A percentile compares a stretch with the other conserved stretches of the same genome.
These are phyloP conservation scores for Chrysochromulina tobinii DNA, from an alignment of 78 protist species.

Conservation along the genomic window DNA sequence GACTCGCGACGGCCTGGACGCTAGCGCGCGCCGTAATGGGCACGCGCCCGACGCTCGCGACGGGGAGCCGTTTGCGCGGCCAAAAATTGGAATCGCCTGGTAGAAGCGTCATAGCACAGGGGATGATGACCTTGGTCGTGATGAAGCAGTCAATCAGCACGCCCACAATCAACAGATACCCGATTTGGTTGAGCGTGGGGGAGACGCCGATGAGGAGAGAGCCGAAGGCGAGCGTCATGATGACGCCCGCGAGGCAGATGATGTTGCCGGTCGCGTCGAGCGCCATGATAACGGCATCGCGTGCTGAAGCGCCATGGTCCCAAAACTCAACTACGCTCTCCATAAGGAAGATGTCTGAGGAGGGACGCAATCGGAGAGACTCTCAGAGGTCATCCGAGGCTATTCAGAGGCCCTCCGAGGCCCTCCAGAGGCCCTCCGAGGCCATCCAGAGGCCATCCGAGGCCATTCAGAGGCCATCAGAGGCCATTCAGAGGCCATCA, in stretches of 20 bases:
- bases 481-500: no score
- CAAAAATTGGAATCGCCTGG: neutral
- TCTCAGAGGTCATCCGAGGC: no score
- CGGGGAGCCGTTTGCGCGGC: neutral
- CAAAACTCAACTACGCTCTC: constrained; percentile 42
- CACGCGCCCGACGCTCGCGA: no score
- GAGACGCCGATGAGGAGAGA: constrained; percentile 47
- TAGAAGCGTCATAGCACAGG: constrained; percentile 17
- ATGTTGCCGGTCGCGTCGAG: constrained; percentile 46
- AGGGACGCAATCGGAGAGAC: no score
- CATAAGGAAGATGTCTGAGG: constrained; percentile 56
- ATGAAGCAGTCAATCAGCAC: constrained; percentile 74
- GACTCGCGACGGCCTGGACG: no score
- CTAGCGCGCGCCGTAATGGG: no score
- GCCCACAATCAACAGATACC: constrained; percentile 39
- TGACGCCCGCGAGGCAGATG: constrained; percentile 75
- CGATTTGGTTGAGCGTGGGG: constrained; percentile 43
- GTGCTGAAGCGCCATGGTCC: neutral
- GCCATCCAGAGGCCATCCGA: no score
- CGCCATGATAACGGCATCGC: constrained; percentile 46
- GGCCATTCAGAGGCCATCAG: no score
- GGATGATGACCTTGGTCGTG: constrained; percentile 58
- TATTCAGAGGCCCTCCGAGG: no score
- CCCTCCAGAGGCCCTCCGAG: no score
- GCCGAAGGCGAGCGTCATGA: constrained; percentile 76